Evolutionary conservation across 371 early-diverging fungal species (phyloP).

Genomic region (Catenaria anguillulae): DNA sequence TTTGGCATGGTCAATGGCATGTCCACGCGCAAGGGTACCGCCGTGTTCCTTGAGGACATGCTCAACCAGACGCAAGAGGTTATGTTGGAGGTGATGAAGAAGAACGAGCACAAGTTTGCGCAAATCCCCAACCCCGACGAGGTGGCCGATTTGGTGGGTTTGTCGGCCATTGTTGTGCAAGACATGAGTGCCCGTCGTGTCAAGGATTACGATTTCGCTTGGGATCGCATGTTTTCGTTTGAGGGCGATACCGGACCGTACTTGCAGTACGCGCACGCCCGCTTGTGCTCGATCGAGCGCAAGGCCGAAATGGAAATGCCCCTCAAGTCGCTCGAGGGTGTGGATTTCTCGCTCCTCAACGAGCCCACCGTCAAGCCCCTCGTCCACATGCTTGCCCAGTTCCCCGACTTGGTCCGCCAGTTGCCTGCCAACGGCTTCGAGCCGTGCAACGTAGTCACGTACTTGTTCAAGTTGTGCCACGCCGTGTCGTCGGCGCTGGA

Average conservation of each 20-base stretch:
- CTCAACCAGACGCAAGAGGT: conserved; percentile 76
- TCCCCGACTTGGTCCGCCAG: conserved; percentile 68
- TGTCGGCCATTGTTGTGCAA: conserved; percentile 88
- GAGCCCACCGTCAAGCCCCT: conserved; percentile 59
- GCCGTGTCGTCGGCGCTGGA: conserved; percentile 72
- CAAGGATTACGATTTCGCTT: conserved; percentile 96
- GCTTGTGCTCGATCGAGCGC: conserved; percentile 88
- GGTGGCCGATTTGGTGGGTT: conserved; percentile 57
- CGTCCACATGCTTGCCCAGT: conserved; percentile 69
- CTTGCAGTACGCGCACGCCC: conserved; percentile 95
- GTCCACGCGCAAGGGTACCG: conserved; percentile 97
- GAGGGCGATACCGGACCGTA: conserved; percentile 99
- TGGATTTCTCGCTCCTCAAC: conserved; percentile 26
- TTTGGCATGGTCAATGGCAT: conserved; percentile 97
- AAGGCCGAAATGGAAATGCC: conserved; percentile 34
- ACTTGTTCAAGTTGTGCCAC: conserved; percentile 75
- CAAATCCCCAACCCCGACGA: conserved; percentile 70
- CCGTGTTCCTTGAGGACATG: conserved; percentile 96
- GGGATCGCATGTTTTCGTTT: conserved; percentile 88
- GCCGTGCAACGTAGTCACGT: conserved; percentile 86
- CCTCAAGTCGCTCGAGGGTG: neutral
- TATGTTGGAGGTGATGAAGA: conserved; percentile 88
- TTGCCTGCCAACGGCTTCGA: conserved; percentile 45
- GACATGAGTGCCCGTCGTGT: conserved; percentile 91
- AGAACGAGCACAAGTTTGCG: conserved; percentile 68